Base-by-base conservation (phyloP, 2,329 filamentous ascomycete species). In the Diaporthe citrichinensis region DNA sequence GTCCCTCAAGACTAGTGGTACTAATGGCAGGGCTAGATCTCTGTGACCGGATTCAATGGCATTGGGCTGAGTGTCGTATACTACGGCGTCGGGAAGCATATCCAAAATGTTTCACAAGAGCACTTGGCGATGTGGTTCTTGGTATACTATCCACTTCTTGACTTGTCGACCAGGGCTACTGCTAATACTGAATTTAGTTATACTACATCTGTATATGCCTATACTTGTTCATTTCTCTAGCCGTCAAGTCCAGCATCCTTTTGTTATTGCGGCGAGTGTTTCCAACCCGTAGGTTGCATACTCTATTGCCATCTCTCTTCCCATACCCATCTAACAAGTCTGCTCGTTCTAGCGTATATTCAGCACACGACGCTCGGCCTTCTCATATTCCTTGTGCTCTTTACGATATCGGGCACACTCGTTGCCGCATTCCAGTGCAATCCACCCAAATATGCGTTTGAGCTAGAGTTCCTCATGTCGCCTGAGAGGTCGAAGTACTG, bases 341-440 rank as follows among this genome's bases (percentile, higher is more conserved):
- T 53, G 23, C 12, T 53, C 23, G 44, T 44, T 46, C 9, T 55
- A 75, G 74, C 74, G 5, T 76, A 76, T 15, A 73, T 76, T 28
- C 74, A 76, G 36, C 31, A 44, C 49, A 74, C 74, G 7, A 76
- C 74, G 1, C 34, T 76, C 25, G 74, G 71, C 46, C 51, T 77
- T 28, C 34, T 75, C 51, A 65, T 77, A 20, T 77, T 77, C 9
- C 51, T 77, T 9, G 44, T 61, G 12, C 49, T 77, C 7, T 77
- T 77, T n/a, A 75, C 75, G 23, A 69, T 77, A 41, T 77, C 75
- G 34, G 73, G 73, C 15, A 69, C 57, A 34, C 46, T 71, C 23
- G 58, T 72, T 53, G 68, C 73, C n/a, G 73, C 75, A 25, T 67
- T 77, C 36, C 74, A 76, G 41, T 77, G 76, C 61, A 77, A 73